These are phyloP conservation scores for Trypanosoma vivax DNA, from an alignment of 208 protist species.

Conservation along the genomic window DNA sequence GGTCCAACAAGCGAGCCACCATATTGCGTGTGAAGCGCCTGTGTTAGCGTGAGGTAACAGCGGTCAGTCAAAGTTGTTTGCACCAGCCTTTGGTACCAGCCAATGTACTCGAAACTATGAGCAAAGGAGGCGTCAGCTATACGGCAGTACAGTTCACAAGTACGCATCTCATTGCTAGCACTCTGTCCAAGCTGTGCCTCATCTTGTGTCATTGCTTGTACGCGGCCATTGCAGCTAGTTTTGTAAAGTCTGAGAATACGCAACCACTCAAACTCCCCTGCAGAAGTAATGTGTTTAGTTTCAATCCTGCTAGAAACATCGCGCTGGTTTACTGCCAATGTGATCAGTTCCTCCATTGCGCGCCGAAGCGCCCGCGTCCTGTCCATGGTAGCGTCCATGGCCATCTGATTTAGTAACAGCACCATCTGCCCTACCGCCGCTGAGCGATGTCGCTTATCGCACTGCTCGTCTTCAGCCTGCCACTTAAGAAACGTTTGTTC, in stretches of 20 bases:
- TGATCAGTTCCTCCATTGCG: conserved; percentile 97
- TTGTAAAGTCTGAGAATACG: conserved; percentile 87
- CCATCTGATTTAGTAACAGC: conserved; percentile 80
- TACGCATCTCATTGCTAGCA: neutral
- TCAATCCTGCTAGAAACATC: conserved; percentile 88
- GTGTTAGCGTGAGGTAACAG: conserved; percentile 98
- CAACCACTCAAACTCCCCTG: conserved; percentile 95
- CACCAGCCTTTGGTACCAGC: conserved; percentile 95
- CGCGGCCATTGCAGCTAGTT: neutral
- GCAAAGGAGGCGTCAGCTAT: conserved; percentile 95
- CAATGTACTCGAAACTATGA: conserved; percentile 99
- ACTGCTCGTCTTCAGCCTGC: conserved; percentile 6
- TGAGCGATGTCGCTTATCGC: conserved; percentile 1
- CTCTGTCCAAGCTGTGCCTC: too few relatives aligned
- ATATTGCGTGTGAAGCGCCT: conserved; percentile 95
- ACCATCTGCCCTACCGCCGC: conserved; percentile 41
- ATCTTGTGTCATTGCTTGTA: too few relatives aligned
- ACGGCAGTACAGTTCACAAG: conserved; percentile 78
- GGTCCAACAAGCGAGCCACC: conserved; percentile 97
- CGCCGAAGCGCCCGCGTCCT: conserved; percentile 49
- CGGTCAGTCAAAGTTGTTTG: conserved; percentile 98
- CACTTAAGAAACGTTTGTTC: conserved; percentile 52
- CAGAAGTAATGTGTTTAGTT: conserved; percentile 27
- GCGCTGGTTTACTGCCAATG: conserved; percentile 97
- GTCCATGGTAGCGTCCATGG: conserved; percentile 37